These are phyloP conservation scores for Rhodotorula babjevae DNA, from an alignment of 768 basidiomycete genomes.

Conservation along the genomic window DNA sequence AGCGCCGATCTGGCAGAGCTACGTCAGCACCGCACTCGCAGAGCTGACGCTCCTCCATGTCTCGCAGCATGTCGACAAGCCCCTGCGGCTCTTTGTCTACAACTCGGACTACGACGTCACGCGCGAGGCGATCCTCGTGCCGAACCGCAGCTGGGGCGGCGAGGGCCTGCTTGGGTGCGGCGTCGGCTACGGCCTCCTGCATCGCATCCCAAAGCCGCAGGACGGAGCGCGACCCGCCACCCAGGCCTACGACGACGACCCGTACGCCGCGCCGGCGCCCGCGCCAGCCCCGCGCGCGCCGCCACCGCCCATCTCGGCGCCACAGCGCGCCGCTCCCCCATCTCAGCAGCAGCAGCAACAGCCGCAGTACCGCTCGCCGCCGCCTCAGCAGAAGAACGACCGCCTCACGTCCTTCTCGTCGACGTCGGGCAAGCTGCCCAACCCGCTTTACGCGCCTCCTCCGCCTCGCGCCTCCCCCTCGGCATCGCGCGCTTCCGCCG, in stretches of 20 bases:
- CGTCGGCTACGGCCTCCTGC: slow-evolving; percentile 81
- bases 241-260: neutral
- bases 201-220: slow-evolving; percentile 80
- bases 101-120: slow-evolving; percentile 93
- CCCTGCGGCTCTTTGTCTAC: slow-evolving; percentile 89
- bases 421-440: neutral
- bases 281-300: neutral
- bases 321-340: too few relatives aligned
- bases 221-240: slow-evolving; percentile 47
- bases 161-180: slow-evolving; percentile 92
- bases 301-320: too few relatives aligned
- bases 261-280: neutral
- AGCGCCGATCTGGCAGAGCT: too few relatives aligned
- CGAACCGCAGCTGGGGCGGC: slow-evolving; percentile 95
- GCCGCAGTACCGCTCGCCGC: neutral
- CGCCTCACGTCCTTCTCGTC: slow-evolving; percentile 10
- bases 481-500: neutral
- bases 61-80: slow-evolving; percentile 81
- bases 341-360: neutral
- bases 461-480: slow-evolving; percentile 10
- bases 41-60: too few relatives aligned
- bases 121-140: slow-evolving; percentile 53
- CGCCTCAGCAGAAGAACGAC: neutral
- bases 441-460: slow-evolving; percentile 9
- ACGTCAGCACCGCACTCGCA: too few relatives aligned